Evolutionary conservation across 2,329 filamentous ascomycete species (phyloP), one percentile per base, ranked within the genome.

Genomic region (Cordyceps tenuipes): DNA sequence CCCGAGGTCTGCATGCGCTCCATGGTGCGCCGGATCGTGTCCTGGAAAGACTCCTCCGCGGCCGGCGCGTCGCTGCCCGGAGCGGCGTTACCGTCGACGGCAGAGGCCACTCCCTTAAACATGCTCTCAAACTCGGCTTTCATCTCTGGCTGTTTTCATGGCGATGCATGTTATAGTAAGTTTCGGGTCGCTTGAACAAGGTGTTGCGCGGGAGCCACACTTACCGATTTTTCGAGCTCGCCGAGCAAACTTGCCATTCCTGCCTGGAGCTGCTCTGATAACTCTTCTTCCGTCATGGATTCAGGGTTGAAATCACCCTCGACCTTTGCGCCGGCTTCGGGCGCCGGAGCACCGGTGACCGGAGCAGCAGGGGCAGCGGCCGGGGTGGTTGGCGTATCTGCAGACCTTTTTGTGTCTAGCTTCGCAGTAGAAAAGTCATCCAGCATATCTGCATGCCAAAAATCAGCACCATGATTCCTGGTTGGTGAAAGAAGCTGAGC

Each of bases 1-100:
- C 90, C 91, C 0, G 91, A 96, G 39, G 84, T 84, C 68, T 95
- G 89, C 91, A 99, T 96, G 53, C 94, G 88, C 74, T 95, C 90
- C 89, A 99, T 97, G 0, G 94, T 97, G 67, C 86, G 86, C 62
- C 88, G 86, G 67, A 99, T 97, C 0, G 90, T 96, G 62, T 96
- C 91, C 70, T 95, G 91, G 73, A 99, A 99, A 0, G 82, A 84
- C 51, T 86, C 84, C 46, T 90, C 86, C 44, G 77, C 72, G 31
- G 76, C 75, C 13, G 17, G 39, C 13, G 39, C 17, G 31, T 71
- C 67, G 23, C 72, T 69, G 17, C 76, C 71, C 43, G 76, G 74
- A 29, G 74, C 70, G 26, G 72, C 66, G 12, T 69, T 70, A 10
- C 71, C 67, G 5, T 67, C 70, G 8, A 79, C 77, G 49, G 81